Evolutionary conservation across 306 rosid genomes (phyloP).

Genomic region (Aeschynomene evenia): DNA sequence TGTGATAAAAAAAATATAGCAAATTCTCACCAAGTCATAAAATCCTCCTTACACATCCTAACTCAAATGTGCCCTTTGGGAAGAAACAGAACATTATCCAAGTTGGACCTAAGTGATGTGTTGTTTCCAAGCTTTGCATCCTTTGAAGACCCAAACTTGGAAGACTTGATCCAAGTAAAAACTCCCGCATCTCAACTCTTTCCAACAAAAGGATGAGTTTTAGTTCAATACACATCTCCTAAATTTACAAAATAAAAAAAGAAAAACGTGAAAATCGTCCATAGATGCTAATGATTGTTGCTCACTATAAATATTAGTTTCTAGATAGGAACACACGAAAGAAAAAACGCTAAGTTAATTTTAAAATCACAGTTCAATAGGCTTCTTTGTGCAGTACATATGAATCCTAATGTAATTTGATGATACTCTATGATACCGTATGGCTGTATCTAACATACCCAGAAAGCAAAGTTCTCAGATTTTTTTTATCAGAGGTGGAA

Average conservation of each 20-base stretch:
- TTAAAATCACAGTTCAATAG: not conserved
- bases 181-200: constrained; percentile 66
- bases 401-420: not conserved
- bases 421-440: too few species aligned
- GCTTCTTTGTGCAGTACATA: not conserved
- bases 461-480: too few species aligned
- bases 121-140: too few species aligned
- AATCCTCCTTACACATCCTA: too few species aligned
- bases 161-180: constrained; percentile 81
- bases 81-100: too few species aligned
- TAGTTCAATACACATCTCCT: constrained; percentile 15
- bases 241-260: not conserved
- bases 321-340: constrained; percentile 44
- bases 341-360: constrained; percentile 10
- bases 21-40: too few species aligned
- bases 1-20: too few species aligned
- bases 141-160: constrained; percentile 89
- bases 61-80: too few species aligned
- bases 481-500: too few species aligned
- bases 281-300: constrained; percentile 15
- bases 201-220: constrained; percentile 51
- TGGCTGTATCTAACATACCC: too few species aligned
- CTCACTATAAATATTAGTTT: constrained; percentile 80
- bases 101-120: too few species aligned
- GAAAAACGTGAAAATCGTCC: too few species aligned